Percentiles rank a stretch among this genome's conserved stretches.
These are phyloP conservation scores for Saksenaea vasiformis DNA, from an alignment of 371 early-diverging fungal species.

Conservation along the genomic window DNA sequence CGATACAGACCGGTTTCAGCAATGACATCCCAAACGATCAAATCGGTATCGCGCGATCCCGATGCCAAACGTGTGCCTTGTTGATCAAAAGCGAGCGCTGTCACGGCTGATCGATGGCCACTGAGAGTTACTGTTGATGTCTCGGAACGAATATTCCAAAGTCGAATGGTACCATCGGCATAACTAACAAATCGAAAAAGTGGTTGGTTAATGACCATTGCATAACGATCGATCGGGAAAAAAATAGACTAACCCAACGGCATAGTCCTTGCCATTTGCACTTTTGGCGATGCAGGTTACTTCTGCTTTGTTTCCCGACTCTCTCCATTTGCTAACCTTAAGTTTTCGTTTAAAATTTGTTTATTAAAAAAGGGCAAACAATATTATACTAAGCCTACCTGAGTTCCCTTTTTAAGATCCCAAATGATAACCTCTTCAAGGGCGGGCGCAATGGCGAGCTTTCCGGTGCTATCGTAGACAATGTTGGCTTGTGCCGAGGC, in stretches of 20 bases:
- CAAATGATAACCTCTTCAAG: constrained; percentile 85
- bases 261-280: constrained; percentile 67
- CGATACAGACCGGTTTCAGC: constrained; percentile 88
- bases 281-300: constrained; percentile 76
- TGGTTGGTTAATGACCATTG: constrained; percentile 24
- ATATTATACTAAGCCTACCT: constrained; percentile 44
- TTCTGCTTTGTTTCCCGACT: constrained; percentile 76
- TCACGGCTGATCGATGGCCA: constrained; percentile 89
- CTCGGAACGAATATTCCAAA: constrained; percentile 63
- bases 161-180: constrained; percentile 81
- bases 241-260: constrained; percentile 77
- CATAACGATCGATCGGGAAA: background rate
- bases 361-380: background rate
- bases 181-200: constrained; percentile 45
- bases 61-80: constrained; percentile 84
- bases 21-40: constrained; percentile 95
- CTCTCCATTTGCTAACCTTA: constrained; percentile 72
- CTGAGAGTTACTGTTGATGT: constrained; percentile 76
- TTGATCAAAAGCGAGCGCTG: constrained; percentile 79
- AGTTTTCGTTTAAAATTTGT: background rate
- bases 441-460: constrained; percentile 75
- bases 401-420: constrained; percentile 84
- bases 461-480: constrained; percentile 70
- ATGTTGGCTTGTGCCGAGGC: constrained; percentile 69
- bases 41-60: constrained; percentile 90